Evolutionary conservation across 129 eudicot species (phyloP).

Genomic region (Lactuca sativa): DNA sequence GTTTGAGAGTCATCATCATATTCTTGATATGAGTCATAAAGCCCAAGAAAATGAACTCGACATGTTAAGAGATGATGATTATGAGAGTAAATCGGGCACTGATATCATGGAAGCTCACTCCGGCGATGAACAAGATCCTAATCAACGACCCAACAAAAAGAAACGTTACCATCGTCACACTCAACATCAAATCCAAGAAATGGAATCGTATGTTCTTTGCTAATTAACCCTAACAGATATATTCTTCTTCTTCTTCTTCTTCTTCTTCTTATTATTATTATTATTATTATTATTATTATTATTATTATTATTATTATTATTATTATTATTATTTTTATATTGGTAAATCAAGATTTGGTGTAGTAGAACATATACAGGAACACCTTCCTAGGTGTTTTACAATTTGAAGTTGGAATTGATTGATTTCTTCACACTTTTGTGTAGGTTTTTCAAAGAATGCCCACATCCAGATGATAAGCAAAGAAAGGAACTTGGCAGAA

Average conservation of each 20-base stretch:
- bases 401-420: constrained; percentile 9
- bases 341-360: too few relatives aligned
- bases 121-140: constrained; percentile 95
- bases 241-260: too few relatives aligned
- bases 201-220: constrained; percentile 70
- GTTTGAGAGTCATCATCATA: constrained; percentile 79
- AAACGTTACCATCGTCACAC: constrained; percentile 98
- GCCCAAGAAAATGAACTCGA: constrained; percentile 76
- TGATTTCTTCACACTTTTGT: background rate
- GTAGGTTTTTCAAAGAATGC: constrained; percentile 92
- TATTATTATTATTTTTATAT: too few relatives aligned
- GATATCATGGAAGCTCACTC: constrained; percentile 88
- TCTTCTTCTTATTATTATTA: too few relatives aligned
- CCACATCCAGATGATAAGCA: constrained; percentile 99
- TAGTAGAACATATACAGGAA: background rate
- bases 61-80: constrained; percentile 74
- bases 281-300: too few relatives aligned
- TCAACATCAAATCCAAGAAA: constrained; percentile 92
- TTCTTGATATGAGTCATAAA: constrained; percentile 56
- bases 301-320: too few relatives aligned
- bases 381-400: background rate
- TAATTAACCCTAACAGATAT: background rate
- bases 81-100: constrained; percentile 90
- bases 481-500: constrained; percentile 91
- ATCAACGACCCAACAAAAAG: constrained; percentile 85